Conservation (phyloP, 768 basidiomycete genomes). For the Crepidotus variabilis region DNA sequence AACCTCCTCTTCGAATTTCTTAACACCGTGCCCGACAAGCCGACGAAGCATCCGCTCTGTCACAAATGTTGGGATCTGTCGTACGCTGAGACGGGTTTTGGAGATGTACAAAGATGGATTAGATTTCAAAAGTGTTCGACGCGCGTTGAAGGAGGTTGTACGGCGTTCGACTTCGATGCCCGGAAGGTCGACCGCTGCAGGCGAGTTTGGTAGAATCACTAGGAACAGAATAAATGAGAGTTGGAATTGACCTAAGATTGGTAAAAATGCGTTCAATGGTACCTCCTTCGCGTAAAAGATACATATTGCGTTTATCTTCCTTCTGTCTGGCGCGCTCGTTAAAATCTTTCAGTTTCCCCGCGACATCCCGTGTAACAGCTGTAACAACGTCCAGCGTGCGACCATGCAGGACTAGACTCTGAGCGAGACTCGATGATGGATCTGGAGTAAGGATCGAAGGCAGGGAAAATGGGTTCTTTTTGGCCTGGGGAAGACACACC, state of each 20-base stretch:
- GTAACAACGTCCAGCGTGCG: conserved; percentile 87
- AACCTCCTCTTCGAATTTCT: conserved; percentile 78
- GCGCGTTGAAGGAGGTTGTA: conserved; percentile 79
- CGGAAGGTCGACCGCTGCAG: conserved; percentile 69
- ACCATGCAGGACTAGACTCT: conserved; percentile 85
- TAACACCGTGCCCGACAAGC: conserved; percentile 76
- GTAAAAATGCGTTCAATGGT: conserved; percentile 17
- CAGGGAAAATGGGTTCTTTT: conserved; percentile 82
- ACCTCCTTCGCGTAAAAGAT: conserved; percentile 96
- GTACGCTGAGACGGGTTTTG: conserved; percentile 88
- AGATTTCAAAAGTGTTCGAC: conserved; percentile 75
- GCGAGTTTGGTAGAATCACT: conserved; percentile 91
- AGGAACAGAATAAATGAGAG: conserved; percentile 3
- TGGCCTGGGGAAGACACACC: conserved; percentile 32
- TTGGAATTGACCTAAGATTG: background rate
- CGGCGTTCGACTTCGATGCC: conserved; percentile 83
- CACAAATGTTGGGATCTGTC: conserved; percentile 87
- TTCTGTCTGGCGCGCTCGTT: conserved; percentile 83
- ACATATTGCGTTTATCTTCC: conserved; percentile 93
- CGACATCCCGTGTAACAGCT: conserved; percentile 89
- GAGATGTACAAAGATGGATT: conserved; percentile 96
- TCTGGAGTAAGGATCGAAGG: conserved; percentile 93
- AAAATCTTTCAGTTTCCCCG: conserved; percentile 83
- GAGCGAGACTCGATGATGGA: conserved; percentile 81
- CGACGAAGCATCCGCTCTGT: conserved; percentile 89